Evolutionary conservation across 495 filamentous ascomycete genomes (phyloP).

Genomic region (Penicillium tannophilum): DNA sequence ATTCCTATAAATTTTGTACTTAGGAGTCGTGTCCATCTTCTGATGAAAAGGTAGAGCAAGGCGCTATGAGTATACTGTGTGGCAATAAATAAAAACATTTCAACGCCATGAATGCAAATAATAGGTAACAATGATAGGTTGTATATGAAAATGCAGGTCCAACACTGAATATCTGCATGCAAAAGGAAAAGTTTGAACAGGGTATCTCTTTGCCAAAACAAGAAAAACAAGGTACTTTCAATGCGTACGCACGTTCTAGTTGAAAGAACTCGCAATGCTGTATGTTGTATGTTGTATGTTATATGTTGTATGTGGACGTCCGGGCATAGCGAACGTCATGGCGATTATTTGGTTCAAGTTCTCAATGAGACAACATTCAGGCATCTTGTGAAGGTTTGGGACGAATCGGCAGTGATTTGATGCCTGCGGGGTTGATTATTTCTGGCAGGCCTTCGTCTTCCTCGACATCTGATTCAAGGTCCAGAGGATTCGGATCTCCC

Average conservation of each 20-base stretch:
- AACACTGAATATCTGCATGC: constrained; percentile 23
- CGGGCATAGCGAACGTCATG: constrained; percentile 9
- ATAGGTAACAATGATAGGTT: background rate
- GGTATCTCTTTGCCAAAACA: constrained; percentile 20
- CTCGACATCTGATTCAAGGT: constrained; percentile 22
- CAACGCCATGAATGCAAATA: constrained; percentile 28
- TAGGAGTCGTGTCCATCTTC: background rate
- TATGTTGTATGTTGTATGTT: constrained; percentile 12
- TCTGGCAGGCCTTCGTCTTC: constrained; percentile 1
- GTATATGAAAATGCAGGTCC: constrained; percentile 22
- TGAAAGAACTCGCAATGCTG: constrained; percentile 11
- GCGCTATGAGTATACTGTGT: background rate
- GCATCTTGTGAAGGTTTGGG: constrained; percentile 19
- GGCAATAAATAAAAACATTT: constrained; percentile 6
- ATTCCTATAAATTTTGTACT: background rate
- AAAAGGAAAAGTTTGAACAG: constrained; percentile 26
- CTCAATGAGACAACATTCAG: constrained; percentile 19
- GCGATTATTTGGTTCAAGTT: background rate
- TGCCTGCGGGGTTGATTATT: background rate
- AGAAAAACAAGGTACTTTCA: constrained; percentile 12
- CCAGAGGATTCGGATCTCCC: constrained; percentile 19
- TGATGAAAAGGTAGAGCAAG: background rate
- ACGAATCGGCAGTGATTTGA: constrained; percentile 27
- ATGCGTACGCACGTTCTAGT: constrained; percentile 21
- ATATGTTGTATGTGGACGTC: constrained; percentile 11